A percentile compares a stretch with the other conserved stretches of the same genome.
These are phyloP conservation scores for Allantophomopsis cytisporea DNA, from an alignment of 2,329 filamentous ascomycete genomes.

Conservation along the genomic window DNA sequence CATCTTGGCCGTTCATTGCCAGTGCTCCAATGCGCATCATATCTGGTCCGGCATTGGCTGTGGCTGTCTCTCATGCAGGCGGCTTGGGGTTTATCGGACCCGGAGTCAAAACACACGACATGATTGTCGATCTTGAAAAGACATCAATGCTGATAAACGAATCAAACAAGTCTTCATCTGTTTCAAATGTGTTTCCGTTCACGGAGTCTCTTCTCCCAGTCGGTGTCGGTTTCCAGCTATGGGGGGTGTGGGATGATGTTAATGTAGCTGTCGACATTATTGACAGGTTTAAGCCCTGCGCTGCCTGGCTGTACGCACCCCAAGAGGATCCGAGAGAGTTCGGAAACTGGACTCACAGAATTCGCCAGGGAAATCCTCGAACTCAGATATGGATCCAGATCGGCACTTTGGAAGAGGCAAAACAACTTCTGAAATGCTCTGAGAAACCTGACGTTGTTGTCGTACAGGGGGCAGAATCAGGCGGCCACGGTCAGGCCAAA, in stretches of 20 bases:
- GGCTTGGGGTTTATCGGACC: constrained; percentile 32
- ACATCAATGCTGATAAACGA: constrained; percentile 1
- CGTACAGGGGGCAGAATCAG: constrained; percentile 14
- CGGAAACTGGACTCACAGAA: constrained; percentile 6
- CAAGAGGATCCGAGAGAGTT: constrained; percentile 6
- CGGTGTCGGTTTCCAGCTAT: constrained; percentile 29
- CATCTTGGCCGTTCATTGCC: constrained; percentile 39
- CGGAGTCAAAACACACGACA: constrained; percentile 12
- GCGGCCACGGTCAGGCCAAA: constrained; percentile 11
- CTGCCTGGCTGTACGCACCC: constrained; percentile 30
- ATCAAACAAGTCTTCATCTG: background rate
- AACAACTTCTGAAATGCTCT: constrained; percentile 1
- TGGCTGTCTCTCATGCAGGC: constrained; percentile 42
- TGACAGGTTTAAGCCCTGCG: constrained; percentile 16
- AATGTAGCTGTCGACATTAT: constrained; percentile 16
- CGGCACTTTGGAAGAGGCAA: constrained; percentile 8
- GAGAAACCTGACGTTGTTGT: constrained; percentile 11
- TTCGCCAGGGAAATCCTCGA: constrained; percentile 3
- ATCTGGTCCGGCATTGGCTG: constrained; percentile 36
- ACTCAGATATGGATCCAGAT: constrained; percentile 13
- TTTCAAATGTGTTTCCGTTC: too few relatives aligned
- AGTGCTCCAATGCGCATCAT: constrained; percentile 56
- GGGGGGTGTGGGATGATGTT: constrained; percentile 26
- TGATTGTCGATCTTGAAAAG: constrained; percentile 11
- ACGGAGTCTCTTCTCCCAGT: constrained; percentile 19